Conservation (phyloP, 2,329 filamentous ascomycete species). For the Arthrobotrys entomopaga region DNA sequence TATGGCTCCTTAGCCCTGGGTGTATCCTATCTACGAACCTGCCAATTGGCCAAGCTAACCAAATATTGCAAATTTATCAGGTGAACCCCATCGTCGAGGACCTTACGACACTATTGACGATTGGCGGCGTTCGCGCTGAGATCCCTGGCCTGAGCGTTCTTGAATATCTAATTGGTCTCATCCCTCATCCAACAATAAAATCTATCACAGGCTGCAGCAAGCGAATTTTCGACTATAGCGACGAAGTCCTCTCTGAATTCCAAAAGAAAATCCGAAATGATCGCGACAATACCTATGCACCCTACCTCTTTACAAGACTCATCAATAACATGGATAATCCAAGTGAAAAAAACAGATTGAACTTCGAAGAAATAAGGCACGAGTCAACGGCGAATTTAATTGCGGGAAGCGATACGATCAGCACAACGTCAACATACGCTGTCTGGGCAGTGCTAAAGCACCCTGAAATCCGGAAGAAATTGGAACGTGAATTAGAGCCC, state of each 20-base stretch:
- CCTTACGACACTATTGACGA: background rate
- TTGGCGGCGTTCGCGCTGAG: too few relatives aligned
- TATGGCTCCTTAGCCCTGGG: background rate
- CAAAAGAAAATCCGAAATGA: conserved; percentile 9
- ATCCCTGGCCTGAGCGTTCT: too few relatives aligned
- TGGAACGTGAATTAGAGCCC: background rate
- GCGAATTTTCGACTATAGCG: conserved; percentile 1
- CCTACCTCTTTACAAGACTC: conserved; percentile 13
- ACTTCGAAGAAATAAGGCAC: conserved; percentile 1
- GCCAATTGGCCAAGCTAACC: too few relatives aligned
- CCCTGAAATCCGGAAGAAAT: conserved; percentile 1
- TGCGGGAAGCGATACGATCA: conserved; percentile 10
- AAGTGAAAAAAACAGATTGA: conserved; percentile 9
- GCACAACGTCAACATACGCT: background rate
- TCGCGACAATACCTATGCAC: background rate
- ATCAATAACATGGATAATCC: conserved; percentile 21
- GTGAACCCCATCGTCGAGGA: background rate
- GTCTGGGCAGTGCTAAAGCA: conserved; percentile 16
- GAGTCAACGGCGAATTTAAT: conserved; percentile 11
- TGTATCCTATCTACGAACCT: too few relatives aligned
- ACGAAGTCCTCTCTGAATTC: conserved; percentile 1
- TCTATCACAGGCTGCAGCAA: conserved; percentile 9
- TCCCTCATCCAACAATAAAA: background rate
- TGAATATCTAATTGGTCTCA: too few relatives aligned
- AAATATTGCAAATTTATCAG: too few relatives aligned